Conservation (phyloP, 1,284 basidiomycete species). For the Erythrobasidium hasegawianum region DNA sequence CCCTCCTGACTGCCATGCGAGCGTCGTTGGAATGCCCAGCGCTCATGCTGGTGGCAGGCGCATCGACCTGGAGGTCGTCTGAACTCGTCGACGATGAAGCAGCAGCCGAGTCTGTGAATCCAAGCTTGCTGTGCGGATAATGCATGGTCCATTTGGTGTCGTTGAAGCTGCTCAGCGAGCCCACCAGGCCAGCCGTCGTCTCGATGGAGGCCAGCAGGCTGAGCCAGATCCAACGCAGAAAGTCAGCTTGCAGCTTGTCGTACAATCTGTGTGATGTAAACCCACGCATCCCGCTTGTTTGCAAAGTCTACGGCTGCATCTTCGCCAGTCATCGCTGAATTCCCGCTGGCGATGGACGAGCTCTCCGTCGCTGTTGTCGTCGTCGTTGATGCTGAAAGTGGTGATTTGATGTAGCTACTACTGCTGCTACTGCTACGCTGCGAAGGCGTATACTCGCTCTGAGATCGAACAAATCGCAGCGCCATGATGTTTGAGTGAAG, state of each 20-base stretch:
- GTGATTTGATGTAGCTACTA: too few species aligned
- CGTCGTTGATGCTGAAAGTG: too few species aligned
- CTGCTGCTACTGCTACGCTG: too few species aligned
- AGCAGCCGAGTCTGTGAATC: conserved; percentile 31
- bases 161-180: conserved; percentile 28
- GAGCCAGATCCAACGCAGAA: too few species aligned
- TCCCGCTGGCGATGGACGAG: neutral
- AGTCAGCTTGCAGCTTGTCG: too few species aligned
- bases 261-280: too few species aligned
- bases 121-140: conserved; percentile 42
- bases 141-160: conserved; percentile 41
- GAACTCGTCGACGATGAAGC: neutral
- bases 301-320: conserved; percentile 37
- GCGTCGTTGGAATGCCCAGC: neutral
- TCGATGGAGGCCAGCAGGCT: conserved; percentile 41
- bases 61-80: neutral
- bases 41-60: neutral
- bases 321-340: conserved; percentile 13
- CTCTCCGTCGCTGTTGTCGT: neutral
- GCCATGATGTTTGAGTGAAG: too few species aligned
- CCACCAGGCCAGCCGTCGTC: conserved; percentile 30
- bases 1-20: neutral
- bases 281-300: conserved; percentile 43
- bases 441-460: too few species aligned
- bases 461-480: too few species aligned